Evolutionary conservation across 1,284 basidiomycete species (phyloP).

Genomic region (Trametes versicolor): DNA sequence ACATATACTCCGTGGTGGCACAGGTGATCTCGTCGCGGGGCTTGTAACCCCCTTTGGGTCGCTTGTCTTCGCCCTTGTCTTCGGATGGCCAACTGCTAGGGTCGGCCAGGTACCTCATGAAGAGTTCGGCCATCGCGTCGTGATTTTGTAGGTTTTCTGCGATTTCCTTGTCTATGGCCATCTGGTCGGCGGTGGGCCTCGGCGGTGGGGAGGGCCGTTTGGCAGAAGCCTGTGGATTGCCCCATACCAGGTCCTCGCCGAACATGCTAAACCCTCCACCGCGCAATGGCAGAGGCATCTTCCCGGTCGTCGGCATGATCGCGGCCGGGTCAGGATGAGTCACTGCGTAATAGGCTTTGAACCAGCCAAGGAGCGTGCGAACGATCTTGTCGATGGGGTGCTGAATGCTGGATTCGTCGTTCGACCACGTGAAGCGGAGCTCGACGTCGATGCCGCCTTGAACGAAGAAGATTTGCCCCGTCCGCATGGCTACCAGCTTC

Average conservation of each 20-base stretch:
- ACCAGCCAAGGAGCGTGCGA: neutral
- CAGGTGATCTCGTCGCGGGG: neutral
- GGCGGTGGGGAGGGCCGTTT: neutral
- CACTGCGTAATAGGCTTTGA: constrained; percentile 7
- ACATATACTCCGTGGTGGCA: neutral
- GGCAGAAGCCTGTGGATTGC: neutral
- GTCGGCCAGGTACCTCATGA: neutral
- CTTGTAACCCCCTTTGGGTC: neutral
- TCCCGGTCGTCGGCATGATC: too few species aligned
- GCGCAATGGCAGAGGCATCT: neutral
- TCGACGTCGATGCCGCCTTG: neutral
- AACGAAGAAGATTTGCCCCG: neutral
- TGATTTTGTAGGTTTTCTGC: neutral
- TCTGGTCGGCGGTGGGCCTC: neutral
- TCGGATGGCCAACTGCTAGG: neutral
- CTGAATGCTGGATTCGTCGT: neutral
- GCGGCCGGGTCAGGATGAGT: neutral
- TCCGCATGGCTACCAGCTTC: neutral
- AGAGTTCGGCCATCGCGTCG: neutral
- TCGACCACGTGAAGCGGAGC: neutral
- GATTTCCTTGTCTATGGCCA: neutral
- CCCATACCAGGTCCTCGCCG: too few species aligned
- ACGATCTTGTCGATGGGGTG: neutral
- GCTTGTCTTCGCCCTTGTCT: neutral
- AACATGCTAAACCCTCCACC: neutral